Evolutionary conservation across 2,329 filamentous ascomycete genomes (phyloP), one percentile per base, ranked within the genome.

Genomic region (Exserohilum rostratum): DNA sequence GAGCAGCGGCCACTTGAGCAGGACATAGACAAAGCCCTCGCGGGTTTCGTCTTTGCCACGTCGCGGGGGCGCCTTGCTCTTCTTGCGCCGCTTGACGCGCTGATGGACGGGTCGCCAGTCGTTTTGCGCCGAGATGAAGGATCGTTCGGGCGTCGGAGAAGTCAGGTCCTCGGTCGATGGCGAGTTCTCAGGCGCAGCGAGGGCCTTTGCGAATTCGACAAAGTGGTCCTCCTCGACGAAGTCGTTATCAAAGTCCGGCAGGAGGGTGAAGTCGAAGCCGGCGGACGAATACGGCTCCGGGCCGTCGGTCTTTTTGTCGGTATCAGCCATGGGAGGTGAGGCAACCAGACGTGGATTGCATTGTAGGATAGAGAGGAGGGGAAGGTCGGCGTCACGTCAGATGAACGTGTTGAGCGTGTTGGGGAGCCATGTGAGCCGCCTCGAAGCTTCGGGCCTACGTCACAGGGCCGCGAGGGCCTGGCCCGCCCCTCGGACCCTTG

Each of bases 51-150:
- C 95, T 68, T 87, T 90, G 60, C 79, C 81, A 50, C 80, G 77
- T 34, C 76, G 75, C 58, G 75, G 78, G 58, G 73, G 67, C 37
- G 70, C 64, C 43, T 67, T 67, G 49, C 58, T 57, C 67, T 76
- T 72, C 73, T 78, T 70, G 27, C 67, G 68, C 56, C 74, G 72
- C 53, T 81, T 80, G 18, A 93, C 82, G 53, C 84, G 87, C 71
- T 93, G 86, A 64, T 90, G 88, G 11, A 98, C 86, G 0, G 95
- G 95, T 13, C 90, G 88, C 95, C 95, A 99, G 79, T 99, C 95
- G 74, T 96, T 96, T 70, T 96, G 86, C 35, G 95, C 93, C 3
- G 91, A 90, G 67, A 98, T 91, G 72, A 93, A 92, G 45, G 85
- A 60, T 13, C 63, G 65, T 71, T 77, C 55, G 69, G 77, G 70